These are phyloP conservation scores for Pseudogymnoascus sp. DNA, from an alignment of 2,329 filamentous ascomycete genomes.

Conservation along the genomic window DNA sequence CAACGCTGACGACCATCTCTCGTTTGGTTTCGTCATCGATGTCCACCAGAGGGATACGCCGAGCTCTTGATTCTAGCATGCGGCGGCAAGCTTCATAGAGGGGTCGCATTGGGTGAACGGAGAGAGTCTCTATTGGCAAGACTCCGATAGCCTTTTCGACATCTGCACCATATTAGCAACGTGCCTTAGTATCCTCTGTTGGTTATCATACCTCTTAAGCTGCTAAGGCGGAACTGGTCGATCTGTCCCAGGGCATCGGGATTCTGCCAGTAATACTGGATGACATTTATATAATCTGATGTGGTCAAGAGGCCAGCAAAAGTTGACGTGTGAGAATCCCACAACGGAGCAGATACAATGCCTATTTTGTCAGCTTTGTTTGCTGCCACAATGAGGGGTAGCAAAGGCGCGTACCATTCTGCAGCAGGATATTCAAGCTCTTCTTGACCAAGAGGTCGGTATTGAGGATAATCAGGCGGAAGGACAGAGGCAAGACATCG, in stretches of 20 bases:
- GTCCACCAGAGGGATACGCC: slow-evolving; percentile 88
- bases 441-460: slow-evolving; percentile 94
- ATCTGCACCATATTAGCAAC: slow-evolving; percentile 45
- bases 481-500: slow-evolving; percentile 92
- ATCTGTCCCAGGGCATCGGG: slow-evolving; percentile 83
- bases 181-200: slow-evolving; percentile 12
- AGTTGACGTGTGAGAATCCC: slow-evolving; percentile 87
- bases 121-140: slow-evolving; percentile 84
- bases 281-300: slow-evolving; percentile 96
- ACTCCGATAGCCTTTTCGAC: slow-evolving; percentile 93
- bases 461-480: slow-evolving; percentile 91
- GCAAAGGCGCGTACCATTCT: slow-evolving; percentile 62
- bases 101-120: slow-evolving; percentile 83
- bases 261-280: slow-evolving; percentile 98
- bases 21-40: slow-evolving; percentile 88
- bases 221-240: slow-evolving; percentile 88
- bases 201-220: slow-evolving; percentile 64
- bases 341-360: slow-evolving; percentile 93
- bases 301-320: slow-evolving; percentile 93
- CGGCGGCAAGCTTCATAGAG: slow-evolving; percentile 91
- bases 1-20: slow-evolving; percentile 89
- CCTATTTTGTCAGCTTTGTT: slow-evolving; percentile 44
- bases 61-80: slow-evolving; percentile 89
- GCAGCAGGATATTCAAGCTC: slow-evolving; percentile 87
- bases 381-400: background rate